phyloP scores from a whole-genome alignment of 805 yeast species.

The Candida tibetensis region DNA sequence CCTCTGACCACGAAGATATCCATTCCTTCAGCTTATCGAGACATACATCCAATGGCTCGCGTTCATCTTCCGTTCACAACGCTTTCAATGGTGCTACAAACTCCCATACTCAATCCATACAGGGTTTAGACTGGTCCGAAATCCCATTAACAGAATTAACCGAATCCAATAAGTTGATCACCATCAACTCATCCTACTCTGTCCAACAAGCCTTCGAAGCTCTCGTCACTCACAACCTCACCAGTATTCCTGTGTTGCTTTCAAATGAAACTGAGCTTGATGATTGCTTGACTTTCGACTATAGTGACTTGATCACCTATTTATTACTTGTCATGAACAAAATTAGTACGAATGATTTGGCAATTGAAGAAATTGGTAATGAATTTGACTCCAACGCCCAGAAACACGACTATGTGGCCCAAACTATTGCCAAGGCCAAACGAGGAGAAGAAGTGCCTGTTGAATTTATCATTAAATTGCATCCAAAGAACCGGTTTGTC shows the following conservation, averaged over 20 bases:
- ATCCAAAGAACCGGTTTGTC: conserved; percentile 85
- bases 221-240: conserved; percentile 66
- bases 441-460: conserved; percentile 90
- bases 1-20: conserved; percentile 36
- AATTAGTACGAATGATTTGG: conserved; percentile 38
- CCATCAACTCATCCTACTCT: conserved; percentile 62
- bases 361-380: conserved; percentile 26
- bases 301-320: conserved; percentile 85
- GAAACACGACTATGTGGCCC: conserved; percentile 39
- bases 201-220: conserved; percentile 89
- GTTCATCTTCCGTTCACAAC: conserved; percentile 13
- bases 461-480: conserved; percentile 75
- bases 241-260: conserved; percentile 73
- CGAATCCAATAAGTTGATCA: conserved; percentile 72
- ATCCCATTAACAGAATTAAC: conserved; percentile 70
- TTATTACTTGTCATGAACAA: conserved; percentile 81
- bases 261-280: conserved; percentile 48
- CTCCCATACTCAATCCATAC: conserved; percentile 5
- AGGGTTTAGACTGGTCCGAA: conserved; percentile 63
- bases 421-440: conserved; percentile 61
- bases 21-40: conserved; percentile 39
- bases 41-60: conserved; percentile 29
- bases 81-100: neutral
- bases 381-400: conserved; percentile 23
- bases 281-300: conserved; percentile 84